These are phyloP conservation scores for Solanum bukasovii DNA, from an alignment of 257 asterid genomes.

Conservation along the genomic window DNA sequence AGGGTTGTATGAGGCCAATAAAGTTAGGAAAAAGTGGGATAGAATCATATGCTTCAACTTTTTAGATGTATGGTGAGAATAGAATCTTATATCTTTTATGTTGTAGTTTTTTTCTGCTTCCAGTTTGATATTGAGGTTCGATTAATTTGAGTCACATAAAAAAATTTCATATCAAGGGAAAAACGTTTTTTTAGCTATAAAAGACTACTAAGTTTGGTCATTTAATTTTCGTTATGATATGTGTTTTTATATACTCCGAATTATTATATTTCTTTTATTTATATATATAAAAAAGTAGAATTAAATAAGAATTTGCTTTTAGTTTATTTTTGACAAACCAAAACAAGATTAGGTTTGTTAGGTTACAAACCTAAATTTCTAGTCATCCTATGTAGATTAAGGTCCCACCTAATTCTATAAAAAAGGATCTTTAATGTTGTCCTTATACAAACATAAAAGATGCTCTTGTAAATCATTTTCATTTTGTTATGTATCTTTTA, in stretches of 20 bases:
- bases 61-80: neutral
- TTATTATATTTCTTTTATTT: neutral
- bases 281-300: neutral
- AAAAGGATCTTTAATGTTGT: neutral
- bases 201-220: neutral
- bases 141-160: rapidly evolving
- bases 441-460: neutral
- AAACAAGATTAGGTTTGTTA: neutral
- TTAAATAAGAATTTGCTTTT: neutral
- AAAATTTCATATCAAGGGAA: rapidly evolving
- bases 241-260: neutral
- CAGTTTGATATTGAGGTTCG: rapidly evolving
- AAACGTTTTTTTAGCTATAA: neutral
- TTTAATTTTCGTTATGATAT: neutral
- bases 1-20: neutral
- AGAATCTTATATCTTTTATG: neutral
- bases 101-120: neutral
- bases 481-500: neutral
- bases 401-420: neutral
- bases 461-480: neutral
- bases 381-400: neutral
- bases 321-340: neutral
- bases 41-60: neutral
- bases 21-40: neutral
- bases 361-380: neutral